phyloP scores from a whole-genome alignment of 163 green algal species.

The Scenedesmus sp. region DNA sequence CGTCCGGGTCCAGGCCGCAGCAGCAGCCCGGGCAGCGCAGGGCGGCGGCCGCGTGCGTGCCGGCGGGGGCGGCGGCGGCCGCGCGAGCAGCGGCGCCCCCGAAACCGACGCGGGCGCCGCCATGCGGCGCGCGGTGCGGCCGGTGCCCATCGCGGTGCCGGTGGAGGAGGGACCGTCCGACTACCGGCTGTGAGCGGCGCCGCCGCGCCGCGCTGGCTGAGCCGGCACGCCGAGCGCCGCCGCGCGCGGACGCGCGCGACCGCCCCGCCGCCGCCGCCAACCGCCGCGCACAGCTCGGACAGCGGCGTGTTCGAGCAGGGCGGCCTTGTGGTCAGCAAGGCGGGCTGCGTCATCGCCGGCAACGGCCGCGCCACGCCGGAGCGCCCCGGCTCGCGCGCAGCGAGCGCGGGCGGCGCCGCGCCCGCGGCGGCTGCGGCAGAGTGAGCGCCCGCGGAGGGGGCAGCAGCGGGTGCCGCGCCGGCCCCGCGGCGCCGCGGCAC shows the following conservation, averaged over 20 bases:
- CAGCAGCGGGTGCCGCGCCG: background rate
- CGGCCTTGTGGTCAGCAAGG: slow-evolving; percentile 34
- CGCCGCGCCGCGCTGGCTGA: background rate
- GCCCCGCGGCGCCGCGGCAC: background rate
- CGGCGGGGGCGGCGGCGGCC: no score
- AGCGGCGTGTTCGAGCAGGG: slow-evolving; percentile 39
- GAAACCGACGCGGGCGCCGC: no score
- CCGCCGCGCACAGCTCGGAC: slow-evolving; percentile 1
- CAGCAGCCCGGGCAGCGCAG: no score
- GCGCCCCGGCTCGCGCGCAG: background rate
- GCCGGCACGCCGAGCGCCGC: background rate
- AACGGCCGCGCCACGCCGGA: background rate
- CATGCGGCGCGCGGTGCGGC: slow-evolving; percentile 16
- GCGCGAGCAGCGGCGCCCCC: no score
- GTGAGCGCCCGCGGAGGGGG: no score
- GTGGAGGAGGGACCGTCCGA: slow-evolving; percentile 4
- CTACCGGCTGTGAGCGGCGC: slow-evolving; percentile 37
- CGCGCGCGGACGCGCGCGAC: background rate
- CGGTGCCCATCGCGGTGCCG: slow-evolving; percentile 35
- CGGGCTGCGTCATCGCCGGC: slow-evolving; percentile 34
- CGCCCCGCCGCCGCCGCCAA: background rate
- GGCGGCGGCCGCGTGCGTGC: no score
- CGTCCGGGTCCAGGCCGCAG: no score
- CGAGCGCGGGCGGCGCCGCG: background rate
- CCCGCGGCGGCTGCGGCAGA: background rate